Conservation (phyloP, 768 basidiomycete species). For the Pholiota molesta region DNA sequence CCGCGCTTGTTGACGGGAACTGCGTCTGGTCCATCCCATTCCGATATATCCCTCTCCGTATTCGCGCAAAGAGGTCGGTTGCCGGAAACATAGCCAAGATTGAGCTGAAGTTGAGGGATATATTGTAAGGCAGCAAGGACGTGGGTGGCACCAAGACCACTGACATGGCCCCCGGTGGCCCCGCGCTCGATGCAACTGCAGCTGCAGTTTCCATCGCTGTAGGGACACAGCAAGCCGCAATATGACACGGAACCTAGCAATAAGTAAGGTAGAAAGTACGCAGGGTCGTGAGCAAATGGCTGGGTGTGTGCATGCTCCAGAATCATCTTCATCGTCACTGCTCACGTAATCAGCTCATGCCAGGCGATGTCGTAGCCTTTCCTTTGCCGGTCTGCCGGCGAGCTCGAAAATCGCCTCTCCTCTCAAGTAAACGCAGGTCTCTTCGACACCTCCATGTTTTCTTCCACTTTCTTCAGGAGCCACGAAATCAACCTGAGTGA, state of each 20-base stretch:
- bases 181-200: not conserved
- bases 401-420: too few relatives aligned
- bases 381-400: not conserved
- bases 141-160: slow-evolving; percentile 7
- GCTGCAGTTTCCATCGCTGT: not conserved
- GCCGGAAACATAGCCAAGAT: slow-evolving; percentile 38
- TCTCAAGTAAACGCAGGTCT: too few relatives aligned
- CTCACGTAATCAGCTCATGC: not conserved
- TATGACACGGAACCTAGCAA: not conserved
- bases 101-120: slow-evolving; percentile 52
- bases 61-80: slow-evolving; percentile 22
- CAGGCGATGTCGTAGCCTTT: too few relatives aligned
- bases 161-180: not conserved
- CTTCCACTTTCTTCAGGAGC: too few relatives aligned
- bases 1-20: slow-evolving; percentile 13
- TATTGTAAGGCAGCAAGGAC: slow-evolving; percentile 27
- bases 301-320: not conserved
- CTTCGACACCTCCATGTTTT: too few relatives aligned
- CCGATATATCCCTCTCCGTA: slow-evolving; percentile 18
- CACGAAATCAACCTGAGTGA: too few relatives aligned
- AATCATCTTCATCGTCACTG: not conserved
- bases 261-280: not conserved
- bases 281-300: not conserved
- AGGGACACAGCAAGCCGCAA: not conserved
- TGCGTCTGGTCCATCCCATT: slow-evolving; percentile 13